Percentiles rank a stretch among this genome's conserved stretches.
Evolutionary conservation across 2,329 filamentous ascomycete species (phyloP).

Genomic region (Aulographum hederae): DNA sequence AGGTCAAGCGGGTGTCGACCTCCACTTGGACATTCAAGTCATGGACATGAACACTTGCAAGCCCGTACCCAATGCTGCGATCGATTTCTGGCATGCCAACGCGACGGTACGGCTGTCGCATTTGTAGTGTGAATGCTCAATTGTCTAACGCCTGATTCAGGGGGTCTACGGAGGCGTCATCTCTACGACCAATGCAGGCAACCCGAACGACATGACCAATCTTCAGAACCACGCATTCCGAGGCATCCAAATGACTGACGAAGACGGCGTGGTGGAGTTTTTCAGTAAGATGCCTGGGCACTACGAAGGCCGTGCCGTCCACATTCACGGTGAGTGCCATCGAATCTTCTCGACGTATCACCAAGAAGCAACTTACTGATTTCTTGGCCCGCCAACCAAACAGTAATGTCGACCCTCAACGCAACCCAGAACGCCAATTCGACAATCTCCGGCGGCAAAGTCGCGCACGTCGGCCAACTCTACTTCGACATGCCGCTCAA

Average conservation of each 20-base stretch:
- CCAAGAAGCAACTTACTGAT: too few species aligned
- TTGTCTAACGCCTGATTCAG: too few species aligned
- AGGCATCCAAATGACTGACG: constrained; percentile 25
- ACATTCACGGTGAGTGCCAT: too few species aligned
- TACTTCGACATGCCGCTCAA: constrained; percentile 46
- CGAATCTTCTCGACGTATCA: too few species aligned
- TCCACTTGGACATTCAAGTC: constrained; percentile 34
- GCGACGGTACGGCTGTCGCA: too few species aligned
- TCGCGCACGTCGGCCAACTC: constrained; percentile 44
- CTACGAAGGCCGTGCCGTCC: constrained; percentile 18
- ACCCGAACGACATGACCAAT: constrained; percentile 9
- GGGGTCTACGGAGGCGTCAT: constrained; percentile 14
- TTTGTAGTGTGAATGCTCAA: too few species aligned
- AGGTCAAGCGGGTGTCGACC: constrained; percentile 27
- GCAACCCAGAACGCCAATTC: constrained; percentile 30
- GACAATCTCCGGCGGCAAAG: constrained; percentile 29
- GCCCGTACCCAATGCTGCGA: constrained; percentile 26
- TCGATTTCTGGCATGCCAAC: constrained; percentile 36
- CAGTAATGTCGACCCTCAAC: too few species aligned
- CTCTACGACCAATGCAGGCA: constrained; percentile 21
- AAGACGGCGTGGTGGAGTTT: constrained; percentile 23
- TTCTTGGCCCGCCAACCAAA: constrained; percentile 17
- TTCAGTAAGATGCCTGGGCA: constrained; percentile 27
- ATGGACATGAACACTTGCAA: constrained; percentile 36
- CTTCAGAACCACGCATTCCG: constrained; percentile 13